These are phyloP conservation scores for Abortiporus biennis DNA, from an alignment of 1,284 basidiomycete species.

Conservation along the genomic window DNA sequence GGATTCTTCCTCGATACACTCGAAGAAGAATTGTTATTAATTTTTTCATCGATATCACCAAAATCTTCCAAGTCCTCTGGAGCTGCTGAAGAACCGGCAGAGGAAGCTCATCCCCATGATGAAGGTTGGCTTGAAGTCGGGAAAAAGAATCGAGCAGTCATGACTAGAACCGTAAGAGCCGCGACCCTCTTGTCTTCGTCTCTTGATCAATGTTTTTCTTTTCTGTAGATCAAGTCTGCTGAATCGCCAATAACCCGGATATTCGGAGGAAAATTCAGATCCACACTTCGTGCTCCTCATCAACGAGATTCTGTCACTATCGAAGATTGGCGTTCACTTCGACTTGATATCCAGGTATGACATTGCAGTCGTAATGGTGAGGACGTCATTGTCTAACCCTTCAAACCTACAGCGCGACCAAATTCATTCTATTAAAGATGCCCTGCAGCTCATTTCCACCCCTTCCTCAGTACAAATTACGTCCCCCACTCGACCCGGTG, in stretches of 20 bases:
- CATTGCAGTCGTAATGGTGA: slow-evolving; percentile 3
- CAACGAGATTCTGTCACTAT: slow-evolving; percentile 85
- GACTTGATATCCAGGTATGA: slow-evolving; percentile 68
- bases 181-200: slow-evolving; percentile 21
- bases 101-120: slow-evolving; percentile 39
- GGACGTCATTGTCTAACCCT: background rate
- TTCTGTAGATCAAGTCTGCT: slow-evolving; percentile 62
- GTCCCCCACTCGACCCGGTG: slow-evolving; percentile 48
- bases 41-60: slow-evolving; percentile 46
- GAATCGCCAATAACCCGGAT: slow-evolving; percentile 90
- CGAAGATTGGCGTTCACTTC: slow-evolving; percentile 89
- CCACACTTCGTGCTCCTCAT: slow-evolving; percentile 75
- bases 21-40: slow-evolving; percentile 84
- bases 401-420: slow-evolving; percentile 46
- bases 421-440: slow-evolving; percentile 80
- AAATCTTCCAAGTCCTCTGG: slow-evolving; percentile 17
- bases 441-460: slow-evolving; percentile 72
- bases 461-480: slow-evolving; percentile 82
- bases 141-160: slow-evolving; percentile 80
- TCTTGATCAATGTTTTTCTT: background rate
- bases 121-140: slow-evolving; percentile 93
- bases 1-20: slow-evolving; percentile 95
- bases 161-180: slow-evolving; percentile 79
- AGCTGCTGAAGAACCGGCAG: slow-evolving; percentile 32
- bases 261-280: slow-evolving; percentile 93